A percentile compares a stretch with the other conserved stretches of the same genome.
Conservation (phyloP, 768 basidiomycete species). For the Galerina marginata region DNA sequence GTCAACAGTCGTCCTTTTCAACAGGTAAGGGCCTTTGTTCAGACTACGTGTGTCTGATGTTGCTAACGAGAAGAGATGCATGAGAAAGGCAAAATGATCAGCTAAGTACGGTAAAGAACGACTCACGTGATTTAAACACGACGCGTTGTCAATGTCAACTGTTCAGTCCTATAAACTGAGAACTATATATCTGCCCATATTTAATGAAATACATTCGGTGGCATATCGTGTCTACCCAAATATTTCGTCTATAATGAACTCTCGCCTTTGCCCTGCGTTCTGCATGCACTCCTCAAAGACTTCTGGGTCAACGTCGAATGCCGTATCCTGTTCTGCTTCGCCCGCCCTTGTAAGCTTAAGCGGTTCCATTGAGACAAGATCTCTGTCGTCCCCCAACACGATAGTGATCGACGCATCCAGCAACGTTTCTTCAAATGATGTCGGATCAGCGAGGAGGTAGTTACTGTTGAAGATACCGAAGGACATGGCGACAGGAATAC, state of each 20-base stretch:
- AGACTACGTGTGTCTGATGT: too few species aligned
- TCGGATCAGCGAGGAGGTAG: slow-evolving; percentile 79
- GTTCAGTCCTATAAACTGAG: too few species aligned
- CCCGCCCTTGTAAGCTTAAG: slow-evolving; percentile 44
- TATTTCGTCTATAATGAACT: slow-evolving; percentile 8
- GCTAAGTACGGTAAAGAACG: too few species aligned
- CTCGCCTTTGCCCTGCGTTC: slow-evolving; percentile 34
- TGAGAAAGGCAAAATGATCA: too few species aligned
- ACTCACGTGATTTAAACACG: too few species aligned
- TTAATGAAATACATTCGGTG: too few species aligned
- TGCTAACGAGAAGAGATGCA: too few species aligned
- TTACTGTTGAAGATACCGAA: slow-evolving; percentile 88
- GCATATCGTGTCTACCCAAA: too few species aligned
- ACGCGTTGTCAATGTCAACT: too few species aligned
- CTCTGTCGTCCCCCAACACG: slow-evolving; percentile 54
- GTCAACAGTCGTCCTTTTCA: too few species aligned
- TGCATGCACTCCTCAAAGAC: slow-evolving; percentile 45
- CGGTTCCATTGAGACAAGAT: slow-evolving; percentile 58
- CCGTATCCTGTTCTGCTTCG: slow-evolving; percentile 23
- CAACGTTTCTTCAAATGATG: slow-evolving; percentile 89
- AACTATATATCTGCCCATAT: too few species aligned
- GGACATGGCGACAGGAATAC: slow-evolving; percentile 56
- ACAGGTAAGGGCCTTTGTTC: too few species aligned
- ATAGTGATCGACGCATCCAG: slow-evolving; percentile 75
- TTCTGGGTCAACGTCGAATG: slow-evolving; percentile 28